Evolutionary conservation across 108 stramenopile species (phyloP), one percentile per base, ranked within the genome.

Genomic region (Nannochloropsis salina): DNA sequence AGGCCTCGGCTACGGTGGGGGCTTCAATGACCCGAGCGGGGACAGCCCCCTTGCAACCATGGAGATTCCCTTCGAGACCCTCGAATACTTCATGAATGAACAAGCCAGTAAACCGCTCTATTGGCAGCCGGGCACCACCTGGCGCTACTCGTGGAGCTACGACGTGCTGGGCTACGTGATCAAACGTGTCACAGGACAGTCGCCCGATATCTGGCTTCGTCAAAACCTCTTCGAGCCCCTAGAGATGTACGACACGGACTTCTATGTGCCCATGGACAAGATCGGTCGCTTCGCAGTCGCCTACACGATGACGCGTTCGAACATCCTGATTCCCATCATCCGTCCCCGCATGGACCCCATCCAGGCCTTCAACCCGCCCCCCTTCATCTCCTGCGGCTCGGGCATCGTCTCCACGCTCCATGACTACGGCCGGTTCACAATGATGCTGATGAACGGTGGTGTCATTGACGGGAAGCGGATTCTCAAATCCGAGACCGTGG

Each of bases 161-260:
- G 61, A 74, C 61, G 61, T 74, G 61, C 61, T 74, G 5, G 61
- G 61, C 20, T 74, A 74, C 61, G 61, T 74, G 2, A 74, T 74
- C 61, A 74, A 74, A n/a, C 61, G 61, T n/a, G n/a, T 74, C 61
- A 74, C 61, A 15, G n/a, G n/a, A 2, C 61, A 74, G 61, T n/a
- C 20, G 20, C 61, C 61, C 61, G 61, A 74, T 6, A n/a, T n/a
- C 61, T 74, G 61, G 61, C 61, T 74, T 6, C 61, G 61, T n/a
- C 61, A 74, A n/a, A 74, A 74, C 8, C 8, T 74, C 20, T 74
- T 74, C 61, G 6, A n/a, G n/a, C 61, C 61, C 6, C 61, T 74
- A n/a, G 20, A 74, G 61, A 74, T 74, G 61, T 74, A 74, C 61
- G 61, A 74, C 61, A 74, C 61, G 61, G 61, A 74, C 61, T 74